These are phyloP conservation scores for Schizophyllum amplum DNA, from an alignment of 1,284 basidiomycete species.

Conservation along the genomic window DNA sequence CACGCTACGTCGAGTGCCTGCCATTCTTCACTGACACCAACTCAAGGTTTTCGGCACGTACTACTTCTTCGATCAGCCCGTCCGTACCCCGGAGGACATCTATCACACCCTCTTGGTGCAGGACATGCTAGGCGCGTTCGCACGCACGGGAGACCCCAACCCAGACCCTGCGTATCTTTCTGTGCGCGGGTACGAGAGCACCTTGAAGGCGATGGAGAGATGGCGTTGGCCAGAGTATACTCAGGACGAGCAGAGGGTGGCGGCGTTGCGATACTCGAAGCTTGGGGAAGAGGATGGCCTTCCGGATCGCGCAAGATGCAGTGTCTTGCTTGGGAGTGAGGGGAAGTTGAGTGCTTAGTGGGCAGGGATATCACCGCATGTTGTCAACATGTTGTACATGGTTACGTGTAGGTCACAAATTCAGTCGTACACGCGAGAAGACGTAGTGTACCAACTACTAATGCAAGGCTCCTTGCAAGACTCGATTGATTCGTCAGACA, in stretches of 20 bases:
- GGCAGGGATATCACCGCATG: too few relatives aligned
- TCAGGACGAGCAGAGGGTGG: background rate
- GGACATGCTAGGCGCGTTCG: conserved; percentile 23
- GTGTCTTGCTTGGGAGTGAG: background rate
- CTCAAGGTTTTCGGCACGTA: conserved; percentile 9
- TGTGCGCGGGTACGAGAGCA: conserved; percentile 20
- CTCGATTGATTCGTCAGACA: too few relatives aligned
- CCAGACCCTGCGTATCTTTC: conserved; percentile 18
- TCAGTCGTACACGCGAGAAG: too few relatives aligned
- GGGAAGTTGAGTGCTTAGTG: too few relatives aligned
- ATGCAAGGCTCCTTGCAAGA: too few relatives aligned
- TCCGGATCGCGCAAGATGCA: conserved; percentile 7
- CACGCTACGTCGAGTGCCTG: conserved; percentile 14
- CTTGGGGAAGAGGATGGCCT: background rate
- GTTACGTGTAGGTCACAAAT: too few relatives aligned
- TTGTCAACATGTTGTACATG: too few relatives aligned
- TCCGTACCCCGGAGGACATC: conserved; percentile 23
- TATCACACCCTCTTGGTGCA: conserved; percentile 20
- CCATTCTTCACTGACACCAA: background rate
- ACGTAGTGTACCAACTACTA: too few relatives aligned
- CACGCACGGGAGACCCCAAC: conserved; percentile 23
- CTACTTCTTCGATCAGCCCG: conserved; percentile 13
- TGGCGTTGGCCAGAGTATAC: conserved; percentile 11
- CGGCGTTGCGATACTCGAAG: conserved; percentile 6
- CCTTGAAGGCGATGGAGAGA: conserved; percentile 13